Evolutionary conservation across 2,329 filamentous ascomycete genomes (phyloP).

Genomic region (Lachnellula cervina): DNA sequence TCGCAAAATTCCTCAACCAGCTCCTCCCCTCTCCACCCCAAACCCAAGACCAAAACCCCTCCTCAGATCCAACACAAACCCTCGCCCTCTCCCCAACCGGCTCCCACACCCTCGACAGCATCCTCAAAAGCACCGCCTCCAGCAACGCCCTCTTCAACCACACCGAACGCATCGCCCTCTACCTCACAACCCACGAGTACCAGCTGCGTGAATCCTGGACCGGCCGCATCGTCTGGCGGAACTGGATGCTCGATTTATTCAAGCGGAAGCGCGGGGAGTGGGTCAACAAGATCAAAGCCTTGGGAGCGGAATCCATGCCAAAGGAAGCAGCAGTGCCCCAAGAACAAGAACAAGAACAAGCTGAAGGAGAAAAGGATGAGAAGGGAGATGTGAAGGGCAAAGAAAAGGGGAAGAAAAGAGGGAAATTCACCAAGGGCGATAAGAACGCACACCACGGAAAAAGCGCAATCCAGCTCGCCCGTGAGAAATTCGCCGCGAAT

Average conservation of each 20-base stretch:
- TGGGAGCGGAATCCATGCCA: background rate
- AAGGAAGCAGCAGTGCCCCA: background rate
- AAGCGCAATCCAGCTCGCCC: conserved; percentile 28
- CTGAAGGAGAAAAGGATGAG: conserved; percentile 7
- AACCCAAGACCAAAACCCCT: background rate
- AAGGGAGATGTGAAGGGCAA: conserved; percentile 6
- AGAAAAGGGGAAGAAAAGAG: background rate
- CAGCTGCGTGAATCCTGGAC: conserved; percentile 58
- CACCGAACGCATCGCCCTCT: conserved; percentile 61
- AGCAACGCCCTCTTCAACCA: conserved; percentile 51
- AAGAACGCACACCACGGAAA: conserved; percentile 12
- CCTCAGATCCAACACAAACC: conserved; percentile 14
- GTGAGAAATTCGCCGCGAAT: conserved; percentile 28
- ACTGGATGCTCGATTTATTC: conserved; percentile 70
- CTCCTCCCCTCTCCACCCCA: conserved; percentile 36
- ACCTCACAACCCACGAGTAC: conserved; percentile 55
- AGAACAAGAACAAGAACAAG: background rate
- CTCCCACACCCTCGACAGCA: conserved; percentile 62
- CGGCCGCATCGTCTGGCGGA: conserved; percentile 66
- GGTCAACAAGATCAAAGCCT: conserved; percentile 51
- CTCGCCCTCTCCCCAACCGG: conserved; percentile 54
- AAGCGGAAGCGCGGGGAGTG: conserved; percentile 59
- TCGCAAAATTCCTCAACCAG: conserved; percentile 54
- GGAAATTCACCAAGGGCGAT: conserved; percentile 7
- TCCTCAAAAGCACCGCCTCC: conserved; percentile 43